Evolutionary conservation across 306 rosid species (phyloP).

Genomic region (Canavalia ensiformis): DNA sequence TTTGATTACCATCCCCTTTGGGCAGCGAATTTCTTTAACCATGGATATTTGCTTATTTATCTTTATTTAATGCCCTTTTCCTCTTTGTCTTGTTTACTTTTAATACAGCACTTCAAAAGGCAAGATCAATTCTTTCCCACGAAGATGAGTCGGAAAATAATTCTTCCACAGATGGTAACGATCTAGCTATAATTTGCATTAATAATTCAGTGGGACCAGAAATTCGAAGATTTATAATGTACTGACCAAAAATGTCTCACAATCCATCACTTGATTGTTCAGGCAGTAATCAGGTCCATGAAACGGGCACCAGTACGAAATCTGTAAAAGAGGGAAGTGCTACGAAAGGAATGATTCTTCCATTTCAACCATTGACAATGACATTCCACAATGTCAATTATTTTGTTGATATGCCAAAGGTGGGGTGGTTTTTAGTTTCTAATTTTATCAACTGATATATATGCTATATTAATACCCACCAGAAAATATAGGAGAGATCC

Average conservation of each 20-base stretch:
- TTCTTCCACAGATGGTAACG: conserved; percentile 56
- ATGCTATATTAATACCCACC: conserved; percentile 1
- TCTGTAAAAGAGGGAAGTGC: conserved; percentile 41
- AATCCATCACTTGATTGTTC: conserved; percentile 46
- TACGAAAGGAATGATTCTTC: conserved; percentile 92
- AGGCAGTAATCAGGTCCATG: conserved; percentile 41
- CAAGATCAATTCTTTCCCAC: conserved; percentile 60
- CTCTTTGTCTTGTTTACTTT: conserved; percentile 27
- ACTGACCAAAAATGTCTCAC: conserved; percentile 25
- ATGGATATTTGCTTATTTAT: background rate
- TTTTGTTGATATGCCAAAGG: conserved; percentile 93
- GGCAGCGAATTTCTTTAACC: background rate
- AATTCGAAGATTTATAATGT: conserved; percentile 11
- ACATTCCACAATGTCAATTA: conserved; percentile 87
- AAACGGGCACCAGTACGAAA: conserved; percentile 25
- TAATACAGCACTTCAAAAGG: conserved; percentile 66
- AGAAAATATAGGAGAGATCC: conserved; percentile 18
- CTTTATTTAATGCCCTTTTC: conserved; percentile 17
- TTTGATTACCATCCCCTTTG: conserved; percentile 4
- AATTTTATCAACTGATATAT: conserved; percentile 10
- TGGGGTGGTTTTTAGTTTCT: conserved; percentile 41
- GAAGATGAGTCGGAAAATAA: conserved; percentile 58
- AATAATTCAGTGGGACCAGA: conserved; percentile 17
- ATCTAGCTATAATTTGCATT: conserved; percentile 39
- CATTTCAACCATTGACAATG: conserved; percentile 91